A percentile compares a stretch with the other conserved stretches of the same genome.
Conservation (phyloP, 2,329 filamentous ascomycete genomes). For the Pseudogymnoascus sp. region DNA sequence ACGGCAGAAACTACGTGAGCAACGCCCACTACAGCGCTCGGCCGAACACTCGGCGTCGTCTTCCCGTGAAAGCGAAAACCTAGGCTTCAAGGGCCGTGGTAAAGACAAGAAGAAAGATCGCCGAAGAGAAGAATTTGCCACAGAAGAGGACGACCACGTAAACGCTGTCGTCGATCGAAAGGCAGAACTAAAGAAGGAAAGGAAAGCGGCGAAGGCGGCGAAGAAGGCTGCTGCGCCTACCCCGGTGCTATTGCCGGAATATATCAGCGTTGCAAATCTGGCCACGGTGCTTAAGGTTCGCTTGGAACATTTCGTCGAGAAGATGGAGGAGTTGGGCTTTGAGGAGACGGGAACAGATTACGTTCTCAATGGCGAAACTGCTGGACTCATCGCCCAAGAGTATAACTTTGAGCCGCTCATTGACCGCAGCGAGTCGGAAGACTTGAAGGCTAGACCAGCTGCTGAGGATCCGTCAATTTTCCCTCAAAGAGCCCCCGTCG, state of each 20-base stretch:
- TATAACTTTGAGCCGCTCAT: conserved; percentile 86
- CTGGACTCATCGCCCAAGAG: conserved; percentile 81
- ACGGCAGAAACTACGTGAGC: not conserved
- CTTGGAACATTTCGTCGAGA: conserved; percentile 61
- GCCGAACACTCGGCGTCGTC: not conserved
- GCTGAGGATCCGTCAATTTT: conserved; percentile 61
- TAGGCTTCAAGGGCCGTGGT: not conserved
- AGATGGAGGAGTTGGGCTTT: conserved; percentile 81
- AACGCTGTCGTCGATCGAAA: conserved; percentile 22
- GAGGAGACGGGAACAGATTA: conserved; percentile 77
- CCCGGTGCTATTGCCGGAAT: conserved; percentile 76
- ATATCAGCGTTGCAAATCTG: conserved; percentile 80
- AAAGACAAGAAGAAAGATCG: conserved; percentile 10
- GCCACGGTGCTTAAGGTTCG: conserved; percentile 68
- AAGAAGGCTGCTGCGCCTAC: conserved; percentile 36
- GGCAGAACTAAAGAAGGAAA: conserved; percentile 35
- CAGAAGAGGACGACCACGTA: conserved; percentile 26
- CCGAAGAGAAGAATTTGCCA: conserved; percentile 22
- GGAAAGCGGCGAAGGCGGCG: conserved; percentile 35
- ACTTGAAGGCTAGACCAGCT: conserved; percentile 63
- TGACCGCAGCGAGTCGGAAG: conserved; percentile 56
- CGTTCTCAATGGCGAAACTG: conserved; percentile 84
- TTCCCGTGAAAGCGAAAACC: not conserved
- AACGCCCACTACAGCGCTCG: not conserved
- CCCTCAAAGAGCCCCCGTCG: conserved; percentile 77